Evolutionary conservation across 352 stramenopile genomes (phyloP).

Genomic region (Phytopythium litorale): DNA sequence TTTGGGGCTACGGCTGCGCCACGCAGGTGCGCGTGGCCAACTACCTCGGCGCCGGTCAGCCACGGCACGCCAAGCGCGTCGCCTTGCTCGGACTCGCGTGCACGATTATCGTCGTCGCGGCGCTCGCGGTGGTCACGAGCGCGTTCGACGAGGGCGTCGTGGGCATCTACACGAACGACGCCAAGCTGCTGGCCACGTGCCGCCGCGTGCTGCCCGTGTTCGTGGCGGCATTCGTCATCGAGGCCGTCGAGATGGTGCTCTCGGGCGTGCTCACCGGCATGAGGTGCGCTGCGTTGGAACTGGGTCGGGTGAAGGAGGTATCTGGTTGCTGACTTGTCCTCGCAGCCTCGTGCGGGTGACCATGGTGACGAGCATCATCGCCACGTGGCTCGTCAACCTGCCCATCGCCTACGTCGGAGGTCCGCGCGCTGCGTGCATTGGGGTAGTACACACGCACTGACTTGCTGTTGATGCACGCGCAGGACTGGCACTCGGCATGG

Average conservation of each 20-base stretch:
- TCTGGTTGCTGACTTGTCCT: slow-evolving; percentile 1
- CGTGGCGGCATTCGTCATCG: slow-evolving; percentile 50
- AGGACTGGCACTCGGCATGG: slow-evolving; percentile 44
- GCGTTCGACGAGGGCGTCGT: slow-evolving; percentile 46
- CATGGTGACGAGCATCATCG: slow-evolving; percentile 56
- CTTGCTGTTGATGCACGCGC: not conserved
- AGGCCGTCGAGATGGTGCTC: slow-evolving; percentile 60
- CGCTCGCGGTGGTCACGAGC: slow-evolving; percentile 43
- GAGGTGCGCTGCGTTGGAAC: slow-evolving; percentile 24
- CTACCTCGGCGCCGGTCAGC: slow-evolving; percentile 61
- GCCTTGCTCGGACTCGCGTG: slow-evolving; percentile 51
- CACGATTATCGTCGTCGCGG: slow-evolving; percentile 38
- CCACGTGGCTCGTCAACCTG: slow-evolving; percentile 66
- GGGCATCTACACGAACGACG: slow-evolving; percentile 55
- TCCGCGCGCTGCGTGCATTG: not conserved
- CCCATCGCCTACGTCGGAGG: slow-evolving; percentile 52
- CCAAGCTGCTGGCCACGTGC: slow-evolving; percentile 41
- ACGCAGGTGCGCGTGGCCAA: slow-evolving; percentile 77
- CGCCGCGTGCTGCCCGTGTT: slow-evolving; percentile 57
- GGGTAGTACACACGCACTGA: not conserved
- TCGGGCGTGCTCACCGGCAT: slow-evolving; percentile 61
- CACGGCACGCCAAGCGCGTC: slow-evolving; percentile 42
- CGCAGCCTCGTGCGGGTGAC: slow-evolving; percentile 55
- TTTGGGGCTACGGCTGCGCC: slow-evolving; percentile 77
- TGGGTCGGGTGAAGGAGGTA: not conserved